These are phyloP conservation scores for Yarrowia sp. DNA, from an alignment of 805 yeast species.

Conservation along the genomic window DNA sequence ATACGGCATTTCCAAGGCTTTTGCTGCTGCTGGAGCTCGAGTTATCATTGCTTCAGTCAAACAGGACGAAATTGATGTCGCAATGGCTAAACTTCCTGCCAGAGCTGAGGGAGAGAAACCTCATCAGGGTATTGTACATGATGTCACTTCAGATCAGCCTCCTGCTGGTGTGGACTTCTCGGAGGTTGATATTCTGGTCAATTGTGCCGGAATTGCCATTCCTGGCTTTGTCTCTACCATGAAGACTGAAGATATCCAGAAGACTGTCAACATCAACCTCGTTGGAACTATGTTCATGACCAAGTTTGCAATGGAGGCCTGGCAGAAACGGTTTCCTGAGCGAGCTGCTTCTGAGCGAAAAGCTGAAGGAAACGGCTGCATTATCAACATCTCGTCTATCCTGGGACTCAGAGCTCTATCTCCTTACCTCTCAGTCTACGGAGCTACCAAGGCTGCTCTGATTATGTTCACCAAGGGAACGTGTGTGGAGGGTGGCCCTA, in stretches of 20 bases:
- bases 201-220: slow-evolving; percentile 67
- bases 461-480: slow-evolving; percentile 65
- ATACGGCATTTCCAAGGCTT: slow-evolving; percentile 57
- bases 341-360: background rate
- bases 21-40: slow-evolving; percentile 61
- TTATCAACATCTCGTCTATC: slow-evolving; percentile 73
- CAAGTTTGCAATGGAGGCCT: slow-evolving; percentile 58
- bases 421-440: slow-evolving; percentile 69
- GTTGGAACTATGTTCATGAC: slow-evolving; percentile 66
- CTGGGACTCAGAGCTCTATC: slow-evolving; percentile 55
- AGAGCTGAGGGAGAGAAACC: background rate
- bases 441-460: slow-evolving; percentile 75
- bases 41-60: slow-evolving; percentile 61
- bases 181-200: slow-evolving; percentile 57
- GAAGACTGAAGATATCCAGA: slow-evolving; percentile 54
- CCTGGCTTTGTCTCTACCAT: slow-evolving; percentile 55
- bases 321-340: slow-evolving; percentile 54
- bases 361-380: slow-evolving; percentile 46
- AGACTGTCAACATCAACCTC: slow-evolving; percentile 63
- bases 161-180: slow-evolving; percentile 14
- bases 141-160: slow-evolving; percentile 1
- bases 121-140: slow-evolving; percentile 12
- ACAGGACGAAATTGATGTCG: slow-evolving; percentile 49
- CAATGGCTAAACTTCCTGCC: background rate
- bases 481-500: slow-evolving; percentile 63